Percentiles rank a stretch among this genome's conserved stretches.
Conservation (phyloP, 2,329 filamentous ascomycete species). For the Didymella exigua region DNA sequence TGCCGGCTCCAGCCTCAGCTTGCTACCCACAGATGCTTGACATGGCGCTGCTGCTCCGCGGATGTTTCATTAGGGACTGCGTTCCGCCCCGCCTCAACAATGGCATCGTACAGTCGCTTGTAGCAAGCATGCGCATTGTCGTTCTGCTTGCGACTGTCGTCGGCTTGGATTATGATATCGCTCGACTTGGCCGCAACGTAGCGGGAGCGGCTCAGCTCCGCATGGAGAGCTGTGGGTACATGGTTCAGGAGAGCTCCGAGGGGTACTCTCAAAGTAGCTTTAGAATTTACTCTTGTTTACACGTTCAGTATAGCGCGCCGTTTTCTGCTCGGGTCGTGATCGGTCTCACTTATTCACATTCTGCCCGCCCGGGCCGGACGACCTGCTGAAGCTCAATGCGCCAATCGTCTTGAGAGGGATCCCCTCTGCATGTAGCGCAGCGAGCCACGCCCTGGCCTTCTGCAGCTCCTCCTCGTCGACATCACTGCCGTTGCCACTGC, state of each 20-base stretch:
- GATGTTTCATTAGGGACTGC: conserved; percentile 66
- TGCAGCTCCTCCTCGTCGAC: conserved; percentile 39
- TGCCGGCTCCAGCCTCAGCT: conserved; percentile 1
- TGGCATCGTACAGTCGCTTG: conserved; percentile 61
- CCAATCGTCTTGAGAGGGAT: conserved; percentile 61
- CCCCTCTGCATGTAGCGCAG: conserved; percentile 57
- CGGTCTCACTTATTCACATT: conserved; percentile 69
- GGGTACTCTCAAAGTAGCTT: conserved; percentile 66
- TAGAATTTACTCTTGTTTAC: conserved; percentile 65
- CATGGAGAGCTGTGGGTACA: conserved; percentile 61
- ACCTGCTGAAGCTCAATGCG: conserved; percentile 66
- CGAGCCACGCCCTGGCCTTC: conserved; percentile 63
- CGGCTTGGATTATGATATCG: conserved; percentile 65
- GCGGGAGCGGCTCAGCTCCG: conserved; percentile 57
- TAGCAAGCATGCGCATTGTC: conserved; percentile 66
- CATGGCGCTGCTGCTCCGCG: conserved; percentile 59
- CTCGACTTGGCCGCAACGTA: conserved; percentile 61
- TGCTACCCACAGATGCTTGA: conserved; percentile 58
- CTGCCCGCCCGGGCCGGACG: conserved; percentile 69
- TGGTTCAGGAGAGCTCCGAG: conserved; percentile 58
- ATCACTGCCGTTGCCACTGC: conserved; percentile 11
- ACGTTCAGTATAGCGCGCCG: conserved; percentile 46
- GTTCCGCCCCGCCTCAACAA: conserved; percentile 57
- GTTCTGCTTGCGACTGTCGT: conserved; percentile 66
- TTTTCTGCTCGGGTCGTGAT: conserved; percentile 19